Conservation (phyloP, 2,329 filamentous ascomycete species). For the Colletotrichum cuscutae region DNA sequence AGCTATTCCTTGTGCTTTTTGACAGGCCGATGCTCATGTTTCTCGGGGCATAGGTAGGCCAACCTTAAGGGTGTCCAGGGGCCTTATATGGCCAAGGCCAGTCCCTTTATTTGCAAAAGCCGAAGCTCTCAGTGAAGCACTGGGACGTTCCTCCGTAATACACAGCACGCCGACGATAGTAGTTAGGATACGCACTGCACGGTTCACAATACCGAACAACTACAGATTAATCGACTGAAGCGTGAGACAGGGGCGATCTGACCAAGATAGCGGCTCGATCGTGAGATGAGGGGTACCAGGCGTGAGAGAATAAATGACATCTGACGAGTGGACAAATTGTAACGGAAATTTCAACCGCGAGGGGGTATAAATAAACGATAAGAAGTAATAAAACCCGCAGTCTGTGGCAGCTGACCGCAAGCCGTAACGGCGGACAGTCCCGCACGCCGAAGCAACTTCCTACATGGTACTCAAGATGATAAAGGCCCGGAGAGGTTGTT, state of each 20-base stretch:
- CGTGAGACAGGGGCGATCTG: background rate
- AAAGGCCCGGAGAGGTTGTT: background rate
- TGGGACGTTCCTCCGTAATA: no score
- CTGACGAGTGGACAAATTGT: background rate
- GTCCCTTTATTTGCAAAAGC: no score
- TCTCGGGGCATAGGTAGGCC: no score
- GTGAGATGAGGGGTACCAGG: background rate
- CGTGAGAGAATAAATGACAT: slow-evolving; percentile 18
- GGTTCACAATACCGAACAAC: background rate
- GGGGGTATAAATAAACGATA: background rate
- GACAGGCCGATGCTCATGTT: no score
- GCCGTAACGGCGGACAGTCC: slow-evolving; percentile 13
- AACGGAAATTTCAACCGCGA: slow-evolving; percentile 2
- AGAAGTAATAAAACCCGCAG: background rate
- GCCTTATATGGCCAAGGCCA: no score
- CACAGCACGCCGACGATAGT: background rate
- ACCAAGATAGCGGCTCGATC: background rate
- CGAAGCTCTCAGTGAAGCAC: no score
- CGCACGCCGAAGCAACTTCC: slow-evolving; percentile 2
- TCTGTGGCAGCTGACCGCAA: background rate
- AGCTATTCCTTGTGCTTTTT: no score
- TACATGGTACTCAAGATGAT: background rate
- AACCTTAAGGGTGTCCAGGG: no score
- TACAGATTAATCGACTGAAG: background rate
- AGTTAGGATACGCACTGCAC: no score